Evolutionary conservation across 768 basidiomycete species (phyloP).

Genomic region (Suillus placidus): DNA sequence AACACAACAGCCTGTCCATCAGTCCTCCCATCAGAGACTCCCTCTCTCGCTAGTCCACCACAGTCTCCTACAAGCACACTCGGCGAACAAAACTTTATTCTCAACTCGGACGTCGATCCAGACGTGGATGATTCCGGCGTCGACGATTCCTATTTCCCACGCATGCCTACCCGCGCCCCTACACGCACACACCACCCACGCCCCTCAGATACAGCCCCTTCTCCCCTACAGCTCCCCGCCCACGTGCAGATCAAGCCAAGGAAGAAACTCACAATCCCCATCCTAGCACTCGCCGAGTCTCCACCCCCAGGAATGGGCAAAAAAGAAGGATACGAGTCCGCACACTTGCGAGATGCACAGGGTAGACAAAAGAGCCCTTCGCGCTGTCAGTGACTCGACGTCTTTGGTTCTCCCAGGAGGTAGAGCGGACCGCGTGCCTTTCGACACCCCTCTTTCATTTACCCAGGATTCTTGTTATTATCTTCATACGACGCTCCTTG

Average conservation of each 20-base stretch:
- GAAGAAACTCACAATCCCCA: not conserved
- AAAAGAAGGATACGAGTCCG: not conserved
- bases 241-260: not conserved
- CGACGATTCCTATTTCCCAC: constrained; percentile 11
- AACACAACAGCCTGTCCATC: constrained; percentile 4
- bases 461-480: no score
- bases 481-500: no score
- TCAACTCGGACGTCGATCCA: constrained; percentile 15
- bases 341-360: not conserved
- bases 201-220: not conserved
- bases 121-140: constrained; percentile 11
- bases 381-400: not conserved
- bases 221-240: not conserved
- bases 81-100: not conserved
- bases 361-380: not conserved
- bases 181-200: constrained; percentile 7
- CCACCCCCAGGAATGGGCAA: not conserved
- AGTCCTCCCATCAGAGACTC: constrained; percentile 14
- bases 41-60: constrained; percentile 19
- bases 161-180: not conserved
- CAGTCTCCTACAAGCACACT: constrained; percentile 4
- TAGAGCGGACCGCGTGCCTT: not conserved
- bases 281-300: not conserved
- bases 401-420: not conserved
- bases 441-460: no score